Percentiles rank a stretch among this genome's conserved stretches.
Evolutionary conservation across 495 filamentous ascomycete genomes (phyloP).

Genomic region (Pseudevernia furfuracea): DNA sequence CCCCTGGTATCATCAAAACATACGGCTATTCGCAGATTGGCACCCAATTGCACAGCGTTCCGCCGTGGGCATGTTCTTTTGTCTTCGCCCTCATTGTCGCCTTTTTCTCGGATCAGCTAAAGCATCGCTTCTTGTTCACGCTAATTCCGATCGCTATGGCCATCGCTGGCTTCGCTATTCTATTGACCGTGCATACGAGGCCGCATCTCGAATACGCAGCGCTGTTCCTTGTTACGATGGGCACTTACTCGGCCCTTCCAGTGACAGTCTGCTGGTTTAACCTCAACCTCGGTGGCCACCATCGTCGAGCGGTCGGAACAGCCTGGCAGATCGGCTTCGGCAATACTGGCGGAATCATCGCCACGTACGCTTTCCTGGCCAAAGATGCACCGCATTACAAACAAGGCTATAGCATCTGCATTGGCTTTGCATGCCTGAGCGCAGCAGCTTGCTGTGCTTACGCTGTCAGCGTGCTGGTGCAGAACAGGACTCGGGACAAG

Average conservation of each 20-base stretch:
- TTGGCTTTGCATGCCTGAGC: constrained; percentile 65
- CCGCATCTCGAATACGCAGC: constrained; percentile 59
- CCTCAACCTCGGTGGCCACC: constrained; percentile 87
- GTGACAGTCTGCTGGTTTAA: constrained; percentile 78
- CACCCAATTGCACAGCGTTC: constrained; percentile 77
- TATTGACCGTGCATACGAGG: constrained; percentile 56
- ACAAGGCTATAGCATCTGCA: constrained; percentile 69
- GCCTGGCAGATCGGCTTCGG: constrained; percentile 91
- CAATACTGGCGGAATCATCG: constrained; percentile 90
- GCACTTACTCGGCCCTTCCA: constrained; percentile 36
- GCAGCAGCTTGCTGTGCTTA: constrained; percentile 55
- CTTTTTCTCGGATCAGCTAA: constrained; percentile 54
- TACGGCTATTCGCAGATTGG: constrained; percentile 59
- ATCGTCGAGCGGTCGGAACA: constrained; percentile 69
- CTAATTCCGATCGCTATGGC: constrained; percentile 54
- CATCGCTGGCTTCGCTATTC: constrained; percentile 64
- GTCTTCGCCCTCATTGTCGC: constrained; percentile 69
- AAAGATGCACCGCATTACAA: constrained; percentile 64
- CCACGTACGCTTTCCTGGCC: constrained; percentile 71
- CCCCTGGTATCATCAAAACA: constrained; percentile 64
- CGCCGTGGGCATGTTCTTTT: constrained; percentile 76
- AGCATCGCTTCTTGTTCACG: constrained; percentile 70
- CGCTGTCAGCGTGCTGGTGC: constrained; percentile 45
- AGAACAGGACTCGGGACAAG: constrained; percentile 61
- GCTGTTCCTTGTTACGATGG: constrained; percentile 61